A percentile compares a stretch with the other conserved stretches of the same genome.
These are phyloP conservation scores for Cytospora piceicola DNA, from an alignment of 2,329 filamentous ascomycete genomes.

Conservation along the genomic window DNA sequence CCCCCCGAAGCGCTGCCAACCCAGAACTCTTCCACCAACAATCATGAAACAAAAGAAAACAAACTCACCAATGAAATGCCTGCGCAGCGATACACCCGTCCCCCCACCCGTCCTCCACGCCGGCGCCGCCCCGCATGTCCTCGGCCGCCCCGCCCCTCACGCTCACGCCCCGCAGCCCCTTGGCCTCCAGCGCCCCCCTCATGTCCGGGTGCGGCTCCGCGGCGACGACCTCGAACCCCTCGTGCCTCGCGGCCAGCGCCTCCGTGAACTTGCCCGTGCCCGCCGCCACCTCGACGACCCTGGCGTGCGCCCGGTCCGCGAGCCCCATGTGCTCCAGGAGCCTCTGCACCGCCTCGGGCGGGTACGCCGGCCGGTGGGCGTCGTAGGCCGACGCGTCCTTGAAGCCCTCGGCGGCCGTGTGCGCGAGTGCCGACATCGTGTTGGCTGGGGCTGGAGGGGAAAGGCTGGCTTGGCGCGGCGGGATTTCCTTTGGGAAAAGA, in stretches of 20 bases:
- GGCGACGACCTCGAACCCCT: slow-evolving; percentile 58
- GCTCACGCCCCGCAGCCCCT: slow-evolving; percentile 58
- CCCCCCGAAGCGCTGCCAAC: too few species aligned
- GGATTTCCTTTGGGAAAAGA: neutral
- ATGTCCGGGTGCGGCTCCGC: slow-evolving; percentile 67
- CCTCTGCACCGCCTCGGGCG: slow-evolving; percentile 57
- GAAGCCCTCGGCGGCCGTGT: slow-evolving; percentile 60
- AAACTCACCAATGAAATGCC: slow-evolving; percentile 61
- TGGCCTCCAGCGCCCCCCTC: slow-evolving; percentile 62
- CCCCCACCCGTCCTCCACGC: slow-evolving; percentile 59
- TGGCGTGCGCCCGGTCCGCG: slow-evolving; percentile 48
- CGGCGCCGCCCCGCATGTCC: slow-evolving; percentile 45
- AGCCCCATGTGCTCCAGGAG: slow-evolving; percentile 63
- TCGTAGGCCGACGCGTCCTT: slow-evolving; percentile 68
- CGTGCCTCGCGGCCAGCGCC: slow-evolving; percentile 58
- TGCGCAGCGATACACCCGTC: slow-evolving; percentile 71
- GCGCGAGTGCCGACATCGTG: slow-evolving; percentile 32
- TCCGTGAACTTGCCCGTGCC: slow-evolving; percentile 44
- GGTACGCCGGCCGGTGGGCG: slow-evolving; percentile 69
- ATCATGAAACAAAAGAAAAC: slow-evolving; percentile 10
- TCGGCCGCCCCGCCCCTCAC: slow-evolving; percentile 63
- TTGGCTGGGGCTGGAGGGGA: neutral
- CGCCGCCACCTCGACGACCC: slow-evolving; percentile 40
- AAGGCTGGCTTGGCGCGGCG: too few species aligned
- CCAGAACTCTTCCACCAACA: neutral